Percentiles rank a stretch among this genome's conserved stretches.
Conservation (phyloP, 345 rosid genomes). For the Populus davidiana region DNA sequence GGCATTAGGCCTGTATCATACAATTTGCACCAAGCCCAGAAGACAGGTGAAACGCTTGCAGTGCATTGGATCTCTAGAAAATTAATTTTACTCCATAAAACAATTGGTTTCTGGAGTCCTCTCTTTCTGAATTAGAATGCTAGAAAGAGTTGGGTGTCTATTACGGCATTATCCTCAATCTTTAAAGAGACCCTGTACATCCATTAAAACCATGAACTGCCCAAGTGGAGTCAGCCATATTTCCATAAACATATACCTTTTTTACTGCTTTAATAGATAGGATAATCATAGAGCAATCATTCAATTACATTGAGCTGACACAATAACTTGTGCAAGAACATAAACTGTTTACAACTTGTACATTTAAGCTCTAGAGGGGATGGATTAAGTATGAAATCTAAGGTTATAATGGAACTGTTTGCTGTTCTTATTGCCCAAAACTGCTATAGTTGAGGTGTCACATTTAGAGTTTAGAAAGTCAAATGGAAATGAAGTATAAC, state of each 20-base stretch:
- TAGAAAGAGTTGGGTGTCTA: not conserved
- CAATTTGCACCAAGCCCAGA: not conserved
- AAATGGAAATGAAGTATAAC: not conserved
- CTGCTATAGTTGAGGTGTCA: not conserved
- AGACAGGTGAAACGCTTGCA: not conserved
- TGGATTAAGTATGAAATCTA: not conserved
- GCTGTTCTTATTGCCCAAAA: not conserved
- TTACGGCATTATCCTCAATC: not conserved
- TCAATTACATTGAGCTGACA: not conserved
- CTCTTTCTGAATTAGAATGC: not conserved
- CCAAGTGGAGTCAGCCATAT: not conserved
- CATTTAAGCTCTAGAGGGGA: not conserved
- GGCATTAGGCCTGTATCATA: not conserved
- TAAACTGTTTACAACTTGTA: not conserved
- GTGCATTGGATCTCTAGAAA: not conserved
- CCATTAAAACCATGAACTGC: not conserved
- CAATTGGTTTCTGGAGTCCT: not conserved
- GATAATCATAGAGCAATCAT: not conserved
- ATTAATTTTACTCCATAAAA: no score
- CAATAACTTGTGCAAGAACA: not conserved
- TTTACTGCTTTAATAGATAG: not conserved
- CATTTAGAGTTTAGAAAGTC: not conserved
- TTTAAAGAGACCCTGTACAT: not conserved
- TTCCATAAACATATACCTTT: not conserved
- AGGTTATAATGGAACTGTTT: not conserved